Base-by-base conservation (phyloP, 768 basidiomycete genomes). In the Gelatoporia subvermispora region DNA sequence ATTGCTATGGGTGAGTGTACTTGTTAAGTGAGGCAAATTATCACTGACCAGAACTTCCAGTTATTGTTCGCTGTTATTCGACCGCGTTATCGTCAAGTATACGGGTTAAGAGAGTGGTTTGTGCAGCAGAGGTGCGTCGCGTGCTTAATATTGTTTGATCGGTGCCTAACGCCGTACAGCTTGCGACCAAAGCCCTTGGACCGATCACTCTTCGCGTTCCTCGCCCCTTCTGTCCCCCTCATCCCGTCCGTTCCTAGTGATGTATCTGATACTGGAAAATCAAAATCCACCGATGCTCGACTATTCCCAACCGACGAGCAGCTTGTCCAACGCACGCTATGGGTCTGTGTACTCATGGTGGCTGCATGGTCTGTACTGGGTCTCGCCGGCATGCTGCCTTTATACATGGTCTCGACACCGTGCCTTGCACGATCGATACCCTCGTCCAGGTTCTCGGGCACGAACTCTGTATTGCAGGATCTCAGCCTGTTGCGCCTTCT, bases 81-180 rank as follows among this genome's bases (percentile, higher is more conserved):
- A 35, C 85, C 87, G 13, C 79, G 75, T 46, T 82, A 79, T 57
- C 77, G 85, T 47, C 83, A 88, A 68, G 60, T 90, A 13, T 90
- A 88, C 56, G 83, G 70, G 17, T 62, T 84, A 41, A 70, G 87
- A 59, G 85, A 88, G 60, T 90, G 87, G 87, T 90, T 90, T 62
- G 75, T 83, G 15, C 79, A 77, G 40, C 77, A 72, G 65, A 76
- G 78, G 85, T 89, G 61, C 67, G 82, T 74, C n/a, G 35, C 15
- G n/a, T 49, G 18, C 43, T 20, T 18, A 18, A n/a, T n/a, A 17
- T 15, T 36, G 43, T 42, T 35, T 41, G n/a, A 36, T 47, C 28
- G 28, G 28, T 31, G 28, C 28, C 49, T 49, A 52, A 60, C 43
- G 61, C 40, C 24, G 40, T 45, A 37, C 47, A 88, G 85, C 43